These are phyloP conservation scores for Rhinocladiella similis DNA, from an alignment of 2,329 filamentous ascomycete species.

Conservation along the genomic window DNA sequence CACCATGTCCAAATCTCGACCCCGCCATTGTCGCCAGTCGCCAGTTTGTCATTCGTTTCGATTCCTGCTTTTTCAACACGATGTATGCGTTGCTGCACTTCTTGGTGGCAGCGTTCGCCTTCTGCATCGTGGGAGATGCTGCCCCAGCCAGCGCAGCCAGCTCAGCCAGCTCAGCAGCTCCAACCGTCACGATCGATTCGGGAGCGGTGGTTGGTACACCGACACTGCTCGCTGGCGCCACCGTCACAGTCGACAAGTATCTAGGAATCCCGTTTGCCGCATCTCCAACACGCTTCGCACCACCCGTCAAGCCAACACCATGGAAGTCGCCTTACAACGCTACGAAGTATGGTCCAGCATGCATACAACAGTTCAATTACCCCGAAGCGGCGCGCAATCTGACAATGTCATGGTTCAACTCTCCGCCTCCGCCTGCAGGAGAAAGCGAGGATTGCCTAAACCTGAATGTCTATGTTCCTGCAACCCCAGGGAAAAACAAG, in stretches of 20 bases:
- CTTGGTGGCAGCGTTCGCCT: background rate
- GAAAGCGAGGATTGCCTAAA: slow-evolving; percentile 44
- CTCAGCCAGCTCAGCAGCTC: slow-evolving; percentile 8
- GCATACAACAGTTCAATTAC: slow-evolving; percentile 33
- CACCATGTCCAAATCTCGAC: no score
- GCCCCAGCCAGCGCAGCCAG: background rate
- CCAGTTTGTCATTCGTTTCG: background rate
- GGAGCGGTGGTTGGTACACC: slow-evolving; percentile 33
- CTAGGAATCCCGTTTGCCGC: slow-evolving; percentile 36
- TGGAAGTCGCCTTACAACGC: slow-evolving; percentile 29
- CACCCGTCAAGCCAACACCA: slow-evolving; percentile 24
- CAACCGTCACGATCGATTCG: slow-evolving; percentile 30
- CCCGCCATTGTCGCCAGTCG: no score
- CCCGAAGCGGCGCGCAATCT: slow-evolving; percentile 32
- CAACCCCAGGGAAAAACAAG: slow-evolving; percentile 23
- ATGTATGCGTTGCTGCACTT: slow-evolving; percentile 2
- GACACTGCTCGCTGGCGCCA: slow-evolving; percentile 29
- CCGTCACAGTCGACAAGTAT: slow-evolving; percentile 31
- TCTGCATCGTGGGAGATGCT: background rate
- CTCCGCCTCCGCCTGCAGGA: slow-evolving; percentile 27
- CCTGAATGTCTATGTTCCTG: slow-evolving; percentile 42
- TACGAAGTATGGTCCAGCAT: slow-evolving; percentile 31
- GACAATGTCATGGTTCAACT: slow-evolving; percentile 30
- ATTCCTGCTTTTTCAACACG: background rate
- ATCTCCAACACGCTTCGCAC: slow-evolving; percentile 32